phyloP scores from a whole-genome alignment of 495 filamentous ascomycete genomes.

The Hypoxylon subgilvum region DNA sequence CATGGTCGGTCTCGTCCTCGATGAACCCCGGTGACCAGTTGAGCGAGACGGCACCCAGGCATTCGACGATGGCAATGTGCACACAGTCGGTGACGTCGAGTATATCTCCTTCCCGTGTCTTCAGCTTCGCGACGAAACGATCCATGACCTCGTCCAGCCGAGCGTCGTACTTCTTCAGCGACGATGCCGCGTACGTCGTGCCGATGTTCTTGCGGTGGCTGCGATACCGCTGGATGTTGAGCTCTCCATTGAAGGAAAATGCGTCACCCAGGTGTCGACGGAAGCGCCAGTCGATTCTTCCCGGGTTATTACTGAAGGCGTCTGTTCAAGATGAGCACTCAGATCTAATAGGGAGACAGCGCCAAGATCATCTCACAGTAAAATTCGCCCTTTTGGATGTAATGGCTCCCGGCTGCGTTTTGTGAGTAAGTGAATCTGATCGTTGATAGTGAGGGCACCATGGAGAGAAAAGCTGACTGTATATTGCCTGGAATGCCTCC shows the following conservation, averaged over 20 bases:
- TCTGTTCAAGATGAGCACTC: conserved; percentile 3
- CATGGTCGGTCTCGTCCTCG: conserved; percentile 42
- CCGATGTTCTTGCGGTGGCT: conserved; percentile 50
- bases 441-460: not conserved
- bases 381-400: conserved; percentile 47
- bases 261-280: conserved; percentile 15
- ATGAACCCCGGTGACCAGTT: conserved; percentile 52
- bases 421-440: not conserved
- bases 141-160: conserved; percentile 44
- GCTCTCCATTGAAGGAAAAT: conserved; percentile 38
- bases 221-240: conserved; percentile 46
- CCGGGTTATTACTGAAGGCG: conserved; percentile 11
- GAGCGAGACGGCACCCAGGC: conserved; percentile 47
- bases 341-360: not conserved
- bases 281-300: conserved; percentile 20
- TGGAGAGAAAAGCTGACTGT: conserved; percentile 36
- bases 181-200: conserved; percentile 42
- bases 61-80: conserved; percentile 52
- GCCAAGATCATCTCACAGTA: conserved; percentile 36
- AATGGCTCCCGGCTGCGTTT: conserved; percentile 34
- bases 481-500: conserved; percentile 50
- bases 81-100: conserved; percentile 51
- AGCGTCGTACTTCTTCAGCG: conserved; percentile 45
- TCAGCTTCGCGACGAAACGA: conserved; percentile 32
- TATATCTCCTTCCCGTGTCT: conserved; percentile 34